Base-by-base conservation (phyloP, 2,329 filamentous ascomycete genomes). In the Xylaria hypoxylon region DNA sequence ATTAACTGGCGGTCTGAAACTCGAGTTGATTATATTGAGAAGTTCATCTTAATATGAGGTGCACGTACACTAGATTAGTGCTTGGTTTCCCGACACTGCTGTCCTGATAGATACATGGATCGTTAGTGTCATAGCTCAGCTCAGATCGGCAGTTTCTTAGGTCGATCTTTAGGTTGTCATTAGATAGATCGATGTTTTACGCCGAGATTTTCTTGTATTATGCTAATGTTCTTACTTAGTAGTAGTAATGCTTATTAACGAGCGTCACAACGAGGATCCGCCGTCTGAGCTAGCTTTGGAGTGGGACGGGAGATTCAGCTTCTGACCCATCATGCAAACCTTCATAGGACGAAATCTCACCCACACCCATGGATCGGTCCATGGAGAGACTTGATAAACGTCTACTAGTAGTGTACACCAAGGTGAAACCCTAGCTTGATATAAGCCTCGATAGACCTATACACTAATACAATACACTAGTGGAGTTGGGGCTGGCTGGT, bases 1-100 rank as follows among this genome's bases (percentile, higher is more conserved):
- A 28, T 38, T 44, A 50, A 26, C 26, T 28, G 19, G 31, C 11
- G 42, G 31, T 44, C 51, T 38, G 35, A 13, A 51, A 55, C 52
- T 58, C 26, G 44, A 31, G n/a, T 53, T 51, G 40, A 53, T 33
- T 33, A 24, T 19, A 22, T 52, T 48, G 35, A 28, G 26, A 51
- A 33, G 45, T 42, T n/a, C 35, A n/a, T 40, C 22, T n/a, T 26
- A 5, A 31, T 17, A 33, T 31, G 42, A 17, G 10, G 51, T 56
- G 48, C n/a, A 28, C 59, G 59, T 63, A n/a, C n/a, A n/a, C n/a
- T n/a, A n/a, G n/a, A n/a, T n/a, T 58, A 38, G 64, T 53, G 40
- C 26, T 44, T 10, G 26, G 52, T 44, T n/a, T 6, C 17, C 40
- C n/a, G n/a, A n/a, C n/a, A n/a, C n/a, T n/a, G n/a, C n/a, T n/a